Conservation (phyloP, 2,329 filamentous ascomycete genomes). For the Dryadomyces quercivorus region DNA sequence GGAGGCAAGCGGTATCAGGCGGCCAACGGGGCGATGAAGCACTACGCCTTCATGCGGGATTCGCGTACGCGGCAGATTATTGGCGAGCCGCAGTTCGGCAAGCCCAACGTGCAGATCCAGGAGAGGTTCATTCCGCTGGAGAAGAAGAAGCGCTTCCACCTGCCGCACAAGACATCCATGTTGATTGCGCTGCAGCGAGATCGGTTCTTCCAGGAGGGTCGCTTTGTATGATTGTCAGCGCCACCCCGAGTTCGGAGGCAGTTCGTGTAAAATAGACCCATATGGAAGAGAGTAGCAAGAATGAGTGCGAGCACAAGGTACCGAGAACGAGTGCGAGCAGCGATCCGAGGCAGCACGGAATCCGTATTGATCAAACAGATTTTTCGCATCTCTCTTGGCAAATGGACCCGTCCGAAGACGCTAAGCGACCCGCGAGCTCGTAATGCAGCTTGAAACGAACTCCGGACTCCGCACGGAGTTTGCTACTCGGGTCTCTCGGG, state of each 20-base stretch:
- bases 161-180: slow-evolving; percentile 60
- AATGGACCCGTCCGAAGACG: no score
- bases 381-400: no score
- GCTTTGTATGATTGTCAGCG: slow-evolving; percentile 2
- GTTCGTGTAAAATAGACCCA: no score
- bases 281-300: no score
- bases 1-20: slow-evolving; percentile 48
- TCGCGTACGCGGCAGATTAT: slow-evolving; percentile 43
- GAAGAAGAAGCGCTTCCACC: slow-evolving; percentile 59
- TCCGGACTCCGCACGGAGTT: no score
- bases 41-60: slow-evolving; percentile 51
- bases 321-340: no score
- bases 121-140: slow-evolving; percentile 64
- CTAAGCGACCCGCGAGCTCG: no score
- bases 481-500: no score
- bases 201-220: slow-evolving; percentile 48
- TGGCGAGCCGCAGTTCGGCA: slow-evolving; percentile 62
- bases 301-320: no score
- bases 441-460: no score
- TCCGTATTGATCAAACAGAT: no score
- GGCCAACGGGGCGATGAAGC: slow-evolving; percentile 51
- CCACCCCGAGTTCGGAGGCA: background rate
- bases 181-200: slow-evolving; percentile 53
- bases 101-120: slow-evolving; percentile 58
- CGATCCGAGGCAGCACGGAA: no score